Base-by-base conservation (phyloP, 2,329 filamentous ascomycete genomes). In the Alternaria sp. region DNA sequence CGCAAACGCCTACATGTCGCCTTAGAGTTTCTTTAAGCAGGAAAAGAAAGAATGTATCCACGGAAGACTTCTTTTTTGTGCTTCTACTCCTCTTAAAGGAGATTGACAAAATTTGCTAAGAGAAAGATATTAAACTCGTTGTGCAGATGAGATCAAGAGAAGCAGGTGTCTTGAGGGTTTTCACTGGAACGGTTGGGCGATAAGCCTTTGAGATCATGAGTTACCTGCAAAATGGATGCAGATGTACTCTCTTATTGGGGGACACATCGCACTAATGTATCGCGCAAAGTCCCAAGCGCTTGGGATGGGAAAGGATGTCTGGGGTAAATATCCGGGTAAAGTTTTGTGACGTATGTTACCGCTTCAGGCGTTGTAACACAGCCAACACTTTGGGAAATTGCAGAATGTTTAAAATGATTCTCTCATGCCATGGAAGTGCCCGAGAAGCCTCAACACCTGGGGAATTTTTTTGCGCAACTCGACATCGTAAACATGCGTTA, bases 261-360 rank as follows among this genome's bases (percentile, higher is more conserved):
- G 4, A 8, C 3, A 24, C 3, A n/a, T 7, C 5, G 21, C 13
- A 8, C 21, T 5, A 8, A 14, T n/a, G 8, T 6, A n/a, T 21
- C 17, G 13, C 14, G 21, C 58, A 61, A 61, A 56, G 50, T 49
- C 33, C 54, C 55, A 61, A 58, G 40, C 11, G 46, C 54, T 55
- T 61, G 54, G 58, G 3, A 7, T 49, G 31, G 51, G 11, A 24
- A 48, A 5, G 23, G 1, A 24, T 11, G 44, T 49, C 39, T 52
- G 58, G 45, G 46, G 8, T 58, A 54, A 45, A 54, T 53, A 45
- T 34, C 50, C 54, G 58, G 58, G 50, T 58, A 61, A 58, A 54
- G 34, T 14, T 50, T 14, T 3, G 33, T 48, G 44, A 48, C 44
- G 44, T 11, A 34, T 33, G 21, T 23, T 34, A 2, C 3, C 21